Evolutionary conservation across 345 rosid genomes (phyloP).

Genomic region (Linum trigynum): DNA sequence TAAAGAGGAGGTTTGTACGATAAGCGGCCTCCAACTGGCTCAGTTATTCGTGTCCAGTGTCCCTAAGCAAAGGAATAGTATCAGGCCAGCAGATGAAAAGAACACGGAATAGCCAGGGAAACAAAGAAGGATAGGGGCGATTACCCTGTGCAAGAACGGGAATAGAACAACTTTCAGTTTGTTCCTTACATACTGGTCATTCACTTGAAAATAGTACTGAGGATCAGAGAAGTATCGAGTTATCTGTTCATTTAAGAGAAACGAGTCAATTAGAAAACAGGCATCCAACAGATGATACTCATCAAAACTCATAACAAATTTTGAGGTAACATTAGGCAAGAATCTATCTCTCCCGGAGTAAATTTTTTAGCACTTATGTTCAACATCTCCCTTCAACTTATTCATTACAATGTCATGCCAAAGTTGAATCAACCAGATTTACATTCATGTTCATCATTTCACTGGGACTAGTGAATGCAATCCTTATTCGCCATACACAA

Average conservation of each 20-base stretch:
- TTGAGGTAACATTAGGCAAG: background rate
- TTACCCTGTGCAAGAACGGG: conserved; percentile 90
- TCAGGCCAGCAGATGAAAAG: background rate
- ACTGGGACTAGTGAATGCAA: too few species aligned
- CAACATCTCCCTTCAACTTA: too few species aligned
- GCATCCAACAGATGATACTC: conserved; percentile 27
- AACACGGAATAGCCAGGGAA: background rate
- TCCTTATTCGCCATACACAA: too few species aligned
- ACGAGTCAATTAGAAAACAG: conserved; percentile 13
- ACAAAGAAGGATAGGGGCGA: conserved; percentile 28
- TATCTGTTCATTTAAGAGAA: conserved; percentile 44
- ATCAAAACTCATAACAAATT: background rate
- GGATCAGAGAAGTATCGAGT: conserved; percentile 89
- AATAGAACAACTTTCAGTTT: conserved; percentile 84
- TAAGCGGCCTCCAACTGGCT: conserved; percentile 96
- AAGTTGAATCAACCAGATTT: too few species aligned
- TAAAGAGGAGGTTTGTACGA: conserved; percentile 90
- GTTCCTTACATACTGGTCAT: conserved; percentile 93
- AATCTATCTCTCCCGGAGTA: background rate
- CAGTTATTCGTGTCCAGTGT: conserved; percentile 88
- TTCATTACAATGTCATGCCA: background rate
- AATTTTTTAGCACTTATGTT: too few species aligned
- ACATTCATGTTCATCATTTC: background rate
- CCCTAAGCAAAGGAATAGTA: conserved; percentile 37
- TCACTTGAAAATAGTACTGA: conserved; percentile 95